A percentile compares a stretch with the other conserved stretches of the same genome.
phyloP scores from a whole-genome alignment of 495 filamentous ascomycete species.

The Penicillium coffeae region DNA sequence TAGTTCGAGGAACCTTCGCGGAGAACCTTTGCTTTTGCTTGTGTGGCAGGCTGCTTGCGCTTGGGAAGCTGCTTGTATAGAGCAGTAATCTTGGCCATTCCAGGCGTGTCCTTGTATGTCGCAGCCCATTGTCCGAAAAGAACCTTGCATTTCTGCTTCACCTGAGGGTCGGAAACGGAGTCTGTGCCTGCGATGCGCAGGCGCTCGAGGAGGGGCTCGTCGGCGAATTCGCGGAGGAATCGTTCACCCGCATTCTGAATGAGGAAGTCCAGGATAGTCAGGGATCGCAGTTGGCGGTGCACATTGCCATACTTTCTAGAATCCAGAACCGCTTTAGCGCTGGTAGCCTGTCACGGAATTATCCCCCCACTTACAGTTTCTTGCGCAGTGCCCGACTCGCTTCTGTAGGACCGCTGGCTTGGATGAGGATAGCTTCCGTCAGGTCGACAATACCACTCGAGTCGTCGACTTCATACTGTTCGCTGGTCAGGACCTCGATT shows the following conservation, averaged over 20 bases:
- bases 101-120: constrained; percentile 75
- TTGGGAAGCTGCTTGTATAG: constrained; percentile 79
- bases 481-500: constrained; percentile 84
- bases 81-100: constrained; percentile 71
- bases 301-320: constrained; percentile 86
- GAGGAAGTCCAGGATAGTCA: constrained; percentile 86
- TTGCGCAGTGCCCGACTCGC: constrained; percentile 90
- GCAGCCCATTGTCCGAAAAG: constrained; percentile 86
- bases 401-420: constrained; percentile 82
- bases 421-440: constrained; percentile 88
- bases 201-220: constrained; percentile 91
- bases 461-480: constrained; percentile 86
- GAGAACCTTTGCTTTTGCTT: constrained; percentile 75
- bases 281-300: constrained; percentile 84
- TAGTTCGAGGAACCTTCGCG: constrained; percentile 62
- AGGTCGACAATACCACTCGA: constrained; percentile 88
- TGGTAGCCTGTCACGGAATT: no score
- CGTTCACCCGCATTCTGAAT: constrained; percentile 91
- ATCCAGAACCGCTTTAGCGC: not conserved
- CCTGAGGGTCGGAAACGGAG: constrained; percentile 75
- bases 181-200: constrained; percentile 85
- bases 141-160: constrained; percentile 79
- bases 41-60: constrained; percentile 58
- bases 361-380: constrained; percentile 66
- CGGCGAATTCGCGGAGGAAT: constrained; percentile 82